These are phyloP conservation scores for Rhinocladiella similis DNA, from an alignment of 2,329 filamentous ascomycete genomes.

Conservation along the genomic window DNA sequence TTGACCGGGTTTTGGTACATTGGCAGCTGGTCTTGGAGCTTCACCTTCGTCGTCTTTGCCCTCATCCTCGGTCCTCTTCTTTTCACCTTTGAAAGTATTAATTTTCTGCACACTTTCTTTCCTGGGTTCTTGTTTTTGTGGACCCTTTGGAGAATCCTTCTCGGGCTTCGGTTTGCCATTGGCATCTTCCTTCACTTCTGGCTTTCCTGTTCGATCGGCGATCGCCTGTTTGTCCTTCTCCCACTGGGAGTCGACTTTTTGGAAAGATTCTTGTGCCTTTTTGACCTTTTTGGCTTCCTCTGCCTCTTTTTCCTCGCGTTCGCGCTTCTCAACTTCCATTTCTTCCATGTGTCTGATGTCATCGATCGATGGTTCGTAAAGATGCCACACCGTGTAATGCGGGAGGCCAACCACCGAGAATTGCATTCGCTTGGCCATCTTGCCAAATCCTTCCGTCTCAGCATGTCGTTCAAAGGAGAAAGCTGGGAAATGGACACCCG, in stretches of 20 bases:
- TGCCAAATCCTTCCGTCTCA: slow-evolving; percentile 97
- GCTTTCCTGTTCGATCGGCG: slow-evolving; percentile 62
- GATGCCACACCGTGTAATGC: slow-evolving; percentile 98
- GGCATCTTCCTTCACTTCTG: slow-evolving; percentile 8
- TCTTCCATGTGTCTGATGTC: slow-evolving; percentile 98
- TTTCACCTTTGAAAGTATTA: slow-evolving; percentile 2
- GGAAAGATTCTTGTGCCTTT: slow-evolving; percentile 79
- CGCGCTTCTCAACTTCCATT: slow-evolving; percentile 85
- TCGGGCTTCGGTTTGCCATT: not conserved
- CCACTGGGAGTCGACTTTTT: slow-evolving; percentile 76
- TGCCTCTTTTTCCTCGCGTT: slow-evolving; percentile 76
- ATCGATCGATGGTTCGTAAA: slow-evolving; percentile 98
- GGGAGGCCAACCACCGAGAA: slow-evolving; percentile 94
- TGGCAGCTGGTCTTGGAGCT: not conserved
- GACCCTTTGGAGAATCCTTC: not conserved
- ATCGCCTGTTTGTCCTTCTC: slow-evolving; percentile 85
- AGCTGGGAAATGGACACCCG: slow-evolving; percentile 94
- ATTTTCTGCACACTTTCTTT: slow-evolving; percentile 4
- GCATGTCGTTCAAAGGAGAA: slow-evolving; percentile 99
- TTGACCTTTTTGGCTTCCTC: slow-evolving; percentile 70
- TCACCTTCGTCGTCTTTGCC: not conserved
- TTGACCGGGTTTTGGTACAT: slow-evolving; percentile 1
- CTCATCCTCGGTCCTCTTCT: slow-evolving; percentile 9
- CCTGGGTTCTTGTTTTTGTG: not conserved
- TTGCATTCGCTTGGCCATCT: slow-evolving; percentile 98